phyloP scores from a whole-genome alignment of 2,329 filamentous ascomycete species.

The Neofusicoccum parvum region DNA sequence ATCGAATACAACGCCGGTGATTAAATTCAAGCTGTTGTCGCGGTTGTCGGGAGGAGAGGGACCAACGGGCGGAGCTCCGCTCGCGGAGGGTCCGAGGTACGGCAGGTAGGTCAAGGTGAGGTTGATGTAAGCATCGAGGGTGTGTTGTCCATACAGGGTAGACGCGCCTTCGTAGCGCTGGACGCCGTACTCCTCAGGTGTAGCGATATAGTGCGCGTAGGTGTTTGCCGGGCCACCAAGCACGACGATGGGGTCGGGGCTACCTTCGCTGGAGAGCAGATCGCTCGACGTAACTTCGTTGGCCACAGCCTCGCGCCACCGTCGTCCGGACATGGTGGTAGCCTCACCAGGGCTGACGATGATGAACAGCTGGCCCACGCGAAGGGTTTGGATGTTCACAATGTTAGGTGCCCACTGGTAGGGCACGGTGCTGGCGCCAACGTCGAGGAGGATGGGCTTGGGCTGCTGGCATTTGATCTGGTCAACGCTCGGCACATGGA shows the following conservation, averaged over 20 bases:
- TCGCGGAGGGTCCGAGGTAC: slow-evolving; percentile 56
- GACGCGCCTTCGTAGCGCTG: slow-evolving; percentile 96
- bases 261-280: slow-evolving; percentile 10
- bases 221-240: slow-evolving; percentile 88
- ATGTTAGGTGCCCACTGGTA: slow-evolving; percentile 92
- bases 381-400: slow-evolving; percentile 82
- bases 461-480: slow-evolving; percentile 76
- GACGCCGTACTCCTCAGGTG: slow-evolving; percentile 76
- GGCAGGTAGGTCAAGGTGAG: slow-evolving; percentile 73
- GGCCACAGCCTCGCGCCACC: slow-evolving; percentile 75
- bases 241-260: slow-evolving; percentile 62
- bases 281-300: slow-evolving; percentile 37
- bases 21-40: slow-evolving; percentile 75
- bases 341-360: slow-evolving; percentile 85
- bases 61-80: slow-evolving; percentile 49
- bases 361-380: slow-evolving; percentile 81
- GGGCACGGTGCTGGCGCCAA: slow-evolving; percentile 75
- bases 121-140: slow-evolving; percentile 85
- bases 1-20: slow-evolving; percentile 77
- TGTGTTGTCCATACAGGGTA: slow-evolving; percentile 82
- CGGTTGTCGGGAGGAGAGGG: slow-evolving; percentile 77
- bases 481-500: slow-evolving; percentile 69
- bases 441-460: slow-evolving; percentile 86
- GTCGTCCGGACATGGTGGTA: slow-evolving; percentile 86
- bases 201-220: slow-evolving; percentile 82